Conservation (phyloP, 2,329 filamentous ascomycete genomes). For the Colletotrichum lentis region DNA sequence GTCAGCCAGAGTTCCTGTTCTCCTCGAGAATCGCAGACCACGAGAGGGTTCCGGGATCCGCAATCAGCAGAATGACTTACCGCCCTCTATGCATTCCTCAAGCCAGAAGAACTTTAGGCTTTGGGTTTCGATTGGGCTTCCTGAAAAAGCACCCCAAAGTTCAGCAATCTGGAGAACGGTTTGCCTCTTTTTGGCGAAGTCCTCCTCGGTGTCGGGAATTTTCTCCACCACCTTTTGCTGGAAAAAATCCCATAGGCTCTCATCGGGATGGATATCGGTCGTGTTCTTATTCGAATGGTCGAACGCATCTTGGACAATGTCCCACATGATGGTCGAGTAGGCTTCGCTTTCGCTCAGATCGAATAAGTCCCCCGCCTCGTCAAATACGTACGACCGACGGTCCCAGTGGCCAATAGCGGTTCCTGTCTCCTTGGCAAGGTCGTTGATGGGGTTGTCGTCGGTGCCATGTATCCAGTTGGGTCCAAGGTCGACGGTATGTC, state of each 20-base stretch:
- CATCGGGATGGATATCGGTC: conserved; percentile 54
- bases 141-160: conserved; percentile 76
- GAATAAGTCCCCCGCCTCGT: conserved; percentile 64
- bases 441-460: conserved; percentile 72
- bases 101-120: conserved; percentile 81
- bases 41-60: background rate
- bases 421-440: conserved; percentile 69
- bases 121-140: conserved; percentile 69
- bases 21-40: background rate
- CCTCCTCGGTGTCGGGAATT: conserved; percentile 55
- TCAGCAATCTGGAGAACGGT: conserved; percentile 64
- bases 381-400: conserved; percentile 62
- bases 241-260: conserved; percentile 66
- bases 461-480: conserved; percentile 87
- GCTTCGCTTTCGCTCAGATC: conserved; percentile 54
- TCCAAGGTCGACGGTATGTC: conserved; percentile 64
- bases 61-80: conserved; percentile 54
- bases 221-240: conserved; percentile 53
- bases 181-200: conserved; percentile 52
- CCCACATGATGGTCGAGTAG: conserved; percentile 68
- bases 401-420: conserved; percentile 61
- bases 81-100: conserved; percentile 79
- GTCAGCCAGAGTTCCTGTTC: conserved; percentile 9
- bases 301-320: conserved; percentile 73
- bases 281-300: conserved; percentile 67